phyloP scores from a whole-genome alignment of 2,329 filamentous ascomycete species.

The Colletotrichum tofieldiae region DNA sequence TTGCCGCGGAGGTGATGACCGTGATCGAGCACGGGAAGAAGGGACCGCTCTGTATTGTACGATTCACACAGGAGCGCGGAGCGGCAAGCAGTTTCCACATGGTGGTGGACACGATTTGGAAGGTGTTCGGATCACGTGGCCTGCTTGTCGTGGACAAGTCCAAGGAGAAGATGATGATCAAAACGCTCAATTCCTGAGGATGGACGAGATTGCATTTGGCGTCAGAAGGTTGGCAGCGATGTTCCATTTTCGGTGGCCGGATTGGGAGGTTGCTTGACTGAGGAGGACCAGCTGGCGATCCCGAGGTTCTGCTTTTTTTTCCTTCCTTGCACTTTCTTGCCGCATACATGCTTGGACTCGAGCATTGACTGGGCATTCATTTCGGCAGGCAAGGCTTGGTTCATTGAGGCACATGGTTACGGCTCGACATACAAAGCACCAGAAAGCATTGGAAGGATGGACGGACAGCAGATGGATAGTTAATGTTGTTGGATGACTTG shows the following conservation, averaged over 20 bases:
- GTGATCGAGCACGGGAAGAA: slow-evolving; percentile 88
- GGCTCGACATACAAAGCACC: slow-evolving; percentile 11
- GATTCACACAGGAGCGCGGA: slow-evolving; percentile 92
- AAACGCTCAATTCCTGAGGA: slow-evolving; percentile 71
- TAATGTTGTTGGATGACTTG: slow-evolving; percentile 37
- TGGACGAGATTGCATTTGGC: slow-evolving; percentile 37
- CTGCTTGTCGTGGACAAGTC: slow-evolving; percentile 78
- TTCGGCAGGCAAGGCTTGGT: slow-evolving; percentile 27
- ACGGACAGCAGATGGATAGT: slow-evolving; percentile 22
- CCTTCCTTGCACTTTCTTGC: slow-evolving; percentile 23
- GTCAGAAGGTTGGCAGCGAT: slow-evolving; percentile 36
- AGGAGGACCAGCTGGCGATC: slow-evolving; percentile 6
- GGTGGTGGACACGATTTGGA: slow-evolving; percentile 83
- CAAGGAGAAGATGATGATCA: slow-evolving; percentile 82
- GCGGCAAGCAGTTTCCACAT: slow-evolving; percentile 91
- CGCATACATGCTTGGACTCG: slow-evolving; percentile 11
- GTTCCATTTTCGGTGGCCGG: slow-evolving; percentile 24
- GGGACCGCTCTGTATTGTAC: slow-evolving; percentile 83
- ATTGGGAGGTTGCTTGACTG: slow-evolving; percentile 27
- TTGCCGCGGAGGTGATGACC: slow-evolving; percentile 89
- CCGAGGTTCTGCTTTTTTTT: slow-evolving; percentile 29
- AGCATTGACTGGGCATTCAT: slow-evolving; percentile 24
- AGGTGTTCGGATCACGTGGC: slow-evolving; percentile 75
- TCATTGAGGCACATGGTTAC: slow-evolving; percentile 5
- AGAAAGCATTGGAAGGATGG: background rate